These are phyloP conservation scores for Thamnidium elegans DNA, from an alignment of 192 early-diverging fungal species.

Conservation along the genomic window DNA sequence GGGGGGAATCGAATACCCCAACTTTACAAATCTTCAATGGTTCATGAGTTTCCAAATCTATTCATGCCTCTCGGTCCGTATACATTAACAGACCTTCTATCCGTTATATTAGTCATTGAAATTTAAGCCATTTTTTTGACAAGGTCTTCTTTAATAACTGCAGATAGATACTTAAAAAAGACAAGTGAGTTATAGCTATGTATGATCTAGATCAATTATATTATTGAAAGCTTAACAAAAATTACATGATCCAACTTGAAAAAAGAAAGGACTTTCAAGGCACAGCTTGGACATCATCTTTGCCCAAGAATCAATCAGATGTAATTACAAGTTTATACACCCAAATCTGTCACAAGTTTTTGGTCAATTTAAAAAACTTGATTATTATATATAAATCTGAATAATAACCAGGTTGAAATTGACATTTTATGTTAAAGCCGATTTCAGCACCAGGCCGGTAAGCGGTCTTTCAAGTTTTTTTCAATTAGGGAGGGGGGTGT, in stretches of 20 bases:
- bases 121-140: constrained; percentile 9
- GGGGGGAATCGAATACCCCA: constrained; percentile 14
- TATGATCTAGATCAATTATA: constrained; percentile 39
- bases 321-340: not conserved
- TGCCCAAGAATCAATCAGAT: constrained; percentile 38
- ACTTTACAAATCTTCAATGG: constrained; percentile 37
- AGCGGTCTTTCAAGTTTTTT: too few relatives aligned
- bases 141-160: not conserved
- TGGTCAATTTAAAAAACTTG: too few relatives aligned
- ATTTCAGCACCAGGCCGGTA: too few relatives aligned
- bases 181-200: constrained; percentile 48
- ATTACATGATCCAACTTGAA: constrained; percentile 34
- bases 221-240: constrained; percentile 33
- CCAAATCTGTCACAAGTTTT: not conserved
- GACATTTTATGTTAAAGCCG: too few relatives aligned
- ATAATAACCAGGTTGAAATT: too few relatives aligned
- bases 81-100: constrained; percentile 48
- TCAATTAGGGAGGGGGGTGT: too few relatives aligned
- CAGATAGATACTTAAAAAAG: not conserved
- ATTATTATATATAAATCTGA: too few relatives aligned
- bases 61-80: constrained; percentile 54
- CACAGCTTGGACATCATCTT: constrained; percentile 48
- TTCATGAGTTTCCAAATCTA: constrained; percentile 51
- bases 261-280: not conserved
- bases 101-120: constrained; percentile 30